A percentile compares a stretch with the other conserved stretches of the same genome.
Conservation (phyloP, 805 yeast genomes). For the Candida corydali region DNA sequence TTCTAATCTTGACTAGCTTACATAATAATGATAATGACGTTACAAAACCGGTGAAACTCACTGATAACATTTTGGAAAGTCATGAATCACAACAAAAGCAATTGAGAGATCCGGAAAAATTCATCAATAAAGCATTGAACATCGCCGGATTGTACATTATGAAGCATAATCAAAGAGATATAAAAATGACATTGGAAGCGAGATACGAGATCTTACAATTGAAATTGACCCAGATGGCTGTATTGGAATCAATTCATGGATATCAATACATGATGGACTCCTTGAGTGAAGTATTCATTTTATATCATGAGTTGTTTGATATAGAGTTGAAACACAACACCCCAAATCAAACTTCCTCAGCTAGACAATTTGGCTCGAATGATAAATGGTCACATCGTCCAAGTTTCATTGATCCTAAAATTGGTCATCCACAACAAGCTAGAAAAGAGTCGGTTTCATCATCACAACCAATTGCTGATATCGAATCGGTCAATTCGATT, state of each 20-base stretch:
- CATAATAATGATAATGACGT: slow-evolving; percentile 37
- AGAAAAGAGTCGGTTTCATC: not conserved
- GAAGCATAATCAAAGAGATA: slow-evolving; percentile 22
- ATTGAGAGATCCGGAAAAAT: slow-evolving; percentile 48
- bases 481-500: slow-evolving; percentile 1
- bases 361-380: slow-evolving; percentile 6
- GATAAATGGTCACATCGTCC: slow-evolving; percentile 39
- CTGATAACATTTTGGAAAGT: slow-evolving; percentile 1
- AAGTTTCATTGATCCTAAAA: slow-evolving; percentile 27
- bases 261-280: slow-evolving; percentile 53
- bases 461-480: slow-evolving; percentile 1
- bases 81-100: not conserved
- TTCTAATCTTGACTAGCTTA: slow-evolving; percentile 57
- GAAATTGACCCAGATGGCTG: slow-evolving; percentile 69
- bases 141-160: slow-evolving; percentile 33
- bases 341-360: slow-evolving; percentile 3
- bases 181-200: slow-evolving; percentile 21
- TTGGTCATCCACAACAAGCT: not conserved
- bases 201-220: slow-evolving; percentile 58
- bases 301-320: slow-evolving; percentile 51
- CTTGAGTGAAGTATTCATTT: slow-evolving; percentile 61
- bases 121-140: slow-evolving; percentile 49
- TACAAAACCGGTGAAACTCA: slow-evolving; percentile 6
- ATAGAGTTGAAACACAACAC: slow-evolving; percentile 7
- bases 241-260: slow-evolving; percentile 62